Percentiles rank a stretch among this genome's conserved stretches.
phyloP scores from a whole-genome alignment of 331 rosid genomes.

The Quercus lobata region DNA sequence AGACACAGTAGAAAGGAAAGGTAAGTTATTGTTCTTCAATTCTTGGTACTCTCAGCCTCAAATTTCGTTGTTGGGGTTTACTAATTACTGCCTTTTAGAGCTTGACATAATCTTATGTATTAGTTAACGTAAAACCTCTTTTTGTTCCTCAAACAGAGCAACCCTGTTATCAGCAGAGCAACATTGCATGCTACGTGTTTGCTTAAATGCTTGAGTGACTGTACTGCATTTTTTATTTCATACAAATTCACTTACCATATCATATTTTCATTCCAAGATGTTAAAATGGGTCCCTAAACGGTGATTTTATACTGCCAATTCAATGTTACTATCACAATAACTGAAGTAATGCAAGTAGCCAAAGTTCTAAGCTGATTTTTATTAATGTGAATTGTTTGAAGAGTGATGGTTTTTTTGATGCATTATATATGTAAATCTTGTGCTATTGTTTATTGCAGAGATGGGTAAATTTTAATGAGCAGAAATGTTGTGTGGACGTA shows the following conservation, averaged over 20 bases:
- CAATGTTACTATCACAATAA: not conserved
- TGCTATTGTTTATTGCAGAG: not conserved
- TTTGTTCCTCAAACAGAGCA: too few relatives aligned
- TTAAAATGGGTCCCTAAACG: not conserved
- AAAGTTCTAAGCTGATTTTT: not conserved
- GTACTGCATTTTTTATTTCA: not conserved
- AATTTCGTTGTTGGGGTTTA: too few relatives aligned
- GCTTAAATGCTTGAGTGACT: too few relatives aligned
- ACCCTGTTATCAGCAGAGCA: too few relatives aligned
- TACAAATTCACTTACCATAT: not conserved
- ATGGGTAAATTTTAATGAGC: slow-evolving; percentile 2
- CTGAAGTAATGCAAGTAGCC: not conserved
- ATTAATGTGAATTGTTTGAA: not conserved
- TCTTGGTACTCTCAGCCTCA: too few relatives aligned
- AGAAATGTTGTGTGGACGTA: slow-evolving; percentile 35
- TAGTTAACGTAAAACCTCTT: too few relatives aligned
- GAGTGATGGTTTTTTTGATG: not conserved
- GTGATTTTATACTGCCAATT: not conserved
- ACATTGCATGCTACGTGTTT: too few relatives aligned
- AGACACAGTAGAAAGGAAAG: too few relatives aligned
- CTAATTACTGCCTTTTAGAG: too few relatives aligned
- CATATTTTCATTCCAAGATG: not conserved
- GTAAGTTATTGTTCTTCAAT: too few relatives aligned
- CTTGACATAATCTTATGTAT: too few relatives aligned
- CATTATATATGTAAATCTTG: not conserved